phyloP scores from a whole-genome alignment of 768 basidiomycete species.

The Termitomyces sp. region DNA sequence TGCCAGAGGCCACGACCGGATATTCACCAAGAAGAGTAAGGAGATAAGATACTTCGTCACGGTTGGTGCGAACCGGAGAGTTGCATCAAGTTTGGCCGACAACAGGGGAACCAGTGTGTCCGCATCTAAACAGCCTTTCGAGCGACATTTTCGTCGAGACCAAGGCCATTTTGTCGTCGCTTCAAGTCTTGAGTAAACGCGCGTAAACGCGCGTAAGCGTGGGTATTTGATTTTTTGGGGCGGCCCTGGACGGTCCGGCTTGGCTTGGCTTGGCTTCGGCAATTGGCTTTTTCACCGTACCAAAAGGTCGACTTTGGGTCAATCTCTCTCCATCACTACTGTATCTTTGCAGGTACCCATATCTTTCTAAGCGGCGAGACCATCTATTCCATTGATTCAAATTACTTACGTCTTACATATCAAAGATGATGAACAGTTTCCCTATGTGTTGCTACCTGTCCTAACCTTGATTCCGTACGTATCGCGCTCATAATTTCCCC shows the following conservation, averaged over 20 bases:
- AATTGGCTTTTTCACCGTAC: background rate
- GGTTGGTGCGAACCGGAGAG: slow-evolving; percentile 17
- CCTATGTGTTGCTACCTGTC: too few relatives aligned
- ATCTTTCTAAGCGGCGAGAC: too few relatives aligned
- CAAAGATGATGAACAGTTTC: too few relatives aligned
- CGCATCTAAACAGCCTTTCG: slow-evolving; percentile 1
- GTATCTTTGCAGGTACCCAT: too few relatives aligned
- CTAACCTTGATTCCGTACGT: too few relatives aligned
- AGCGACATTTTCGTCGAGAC: slow-evolving; percentile 8
- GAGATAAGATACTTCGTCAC: slow-evolving; percentile 40
- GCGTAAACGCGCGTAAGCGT: background rate
- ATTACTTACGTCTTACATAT: too few relatives aligned
- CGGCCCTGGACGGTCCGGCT: background rate
- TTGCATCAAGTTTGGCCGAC: slow-evolving; percentile 3
- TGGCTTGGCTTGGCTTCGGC: too few relatives aligned
- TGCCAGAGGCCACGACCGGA: slow-evolving; percentile 58
- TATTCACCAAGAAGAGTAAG: slow-evolving; percentile 55
- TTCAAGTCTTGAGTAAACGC: slow-evolving; percentile 8
- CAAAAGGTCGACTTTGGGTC: too few relatives aligned
- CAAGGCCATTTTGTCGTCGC: slow-evolving; percentile 7
- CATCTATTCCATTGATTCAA: too few relatives aligned
- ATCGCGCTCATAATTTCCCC: too few relatives aligned
- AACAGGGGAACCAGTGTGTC: slow-evolving; percentile 3
- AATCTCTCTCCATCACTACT: too few relatives aligned
- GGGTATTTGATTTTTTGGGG: background rate